Evolutionary conservation across 768 basidiomycete species (phyloP).

Genomic region (Phaffia australis): DNA sequence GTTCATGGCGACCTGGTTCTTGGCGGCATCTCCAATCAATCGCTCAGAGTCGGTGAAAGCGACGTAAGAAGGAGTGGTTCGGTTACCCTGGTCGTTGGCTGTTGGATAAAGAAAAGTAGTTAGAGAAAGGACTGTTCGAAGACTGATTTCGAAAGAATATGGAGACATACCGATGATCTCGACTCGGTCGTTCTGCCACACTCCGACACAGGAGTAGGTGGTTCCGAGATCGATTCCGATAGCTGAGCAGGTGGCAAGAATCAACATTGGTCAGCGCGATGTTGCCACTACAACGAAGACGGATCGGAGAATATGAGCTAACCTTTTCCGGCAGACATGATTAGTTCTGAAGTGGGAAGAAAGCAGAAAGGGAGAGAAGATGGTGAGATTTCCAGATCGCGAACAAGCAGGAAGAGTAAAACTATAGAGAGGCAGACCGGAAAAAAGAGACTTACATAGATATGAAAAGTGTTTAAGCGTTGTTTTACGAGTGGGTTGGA

Average conservation of each 20-base stretch:
- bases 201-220: slow-evolving; percentile 78
- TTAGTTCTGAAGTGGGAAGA: too few species aligned
- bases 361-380: too few species aligned
- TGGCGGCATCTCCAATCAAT: slow-evolving; percentile 97
- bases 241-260: background rate
- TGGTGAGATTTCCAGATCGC: too few species aligned
- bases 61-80: slow-evolving; percentile 91
- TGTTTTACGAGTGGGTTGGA: too few species aligned
- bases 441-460: too few species aligned
- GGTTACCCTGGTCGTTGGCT: slow-evolving; percentile 53
- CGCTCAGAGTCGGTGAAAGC: slow-evolving; percentile 67
- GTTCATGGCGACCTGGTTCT: slow-evolving; percentile 94
- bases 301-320: background rate
- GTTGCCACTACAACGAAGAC: background rate
- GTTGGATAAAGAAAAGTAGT: slow-evolving; percentile 23
- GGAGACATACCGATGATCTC: slow-evolving; percentile 62
- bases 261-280: background rate
- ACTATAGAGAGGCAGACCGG: too few species aligned
- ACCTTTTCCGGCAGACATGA: too few species aligned
- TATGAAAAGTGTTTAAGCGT: too few species aligned
- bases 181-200: slow-evolving; percentile 99
- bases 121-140: background rate
- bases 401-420: too few species aligned
- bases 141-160: background rate
- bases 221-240: slow-evolving; percentile 33